A percentile compares a stretch with the other conserved stretches of the same genome.
Evolutionary conservation across 2,329 filamentous ascomycete genomes (phyloP).

Genomic region (Huntiella moniliformis): DNA sequence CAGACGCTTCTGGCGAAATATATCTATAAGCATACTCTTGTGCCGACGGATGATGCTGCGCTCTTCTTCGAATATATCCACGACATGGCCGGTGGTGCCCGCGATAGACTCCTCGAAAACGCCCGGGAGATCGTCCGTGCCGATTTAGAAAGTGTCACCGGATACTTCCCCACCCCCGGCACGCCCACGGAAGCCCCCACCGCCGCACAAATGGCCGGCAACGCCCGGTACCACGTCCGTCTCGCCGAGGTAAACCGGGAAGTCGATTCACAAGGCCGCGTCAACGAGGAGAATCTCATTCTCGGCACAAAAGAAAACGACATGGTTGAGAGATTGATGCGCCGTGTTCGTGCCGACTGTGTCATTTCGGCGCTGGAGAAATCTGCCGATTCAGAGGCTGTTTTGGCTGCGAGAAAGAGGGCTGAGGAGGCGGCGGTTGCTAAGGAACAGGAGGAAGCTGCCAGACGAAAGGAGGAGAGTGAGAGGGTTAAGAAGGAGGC

Average conservation of each 20-base stretch:
- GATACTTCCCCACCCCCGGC: constrained; percentile 18
- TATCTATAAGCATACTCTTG: constrained; percentile 50
- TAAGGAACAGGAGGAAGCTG: not conserved
- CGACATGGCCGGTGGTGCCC: constrained; percentile 57
- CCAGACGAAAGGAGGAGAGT: too few species aligned
- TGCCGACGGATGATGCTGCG: constrained; percentile 51
- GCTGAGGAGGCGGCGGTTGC: constrained; percentile 13
- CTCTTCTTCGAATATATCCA: constrained; percentile 60
- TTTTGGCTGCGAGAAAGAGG: not conserved
- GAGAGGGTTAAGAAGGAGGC: not conserved
- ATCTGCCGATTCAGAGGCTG: constrained; percentile 21
- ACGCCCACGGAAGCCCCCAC: constrained; percentile 6
- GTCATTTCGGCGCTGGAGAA: constrained; percentile 37
- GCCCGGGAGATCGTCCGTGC: constrained; percentile 42
- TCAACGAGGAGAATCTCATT: constrained; percentile 32
- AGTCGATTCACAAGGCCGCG: constrained; percentile 21
- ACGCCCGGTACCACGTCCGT: constrained; percentile 30
- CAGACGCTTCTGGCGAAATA: constrained; percentile 75
- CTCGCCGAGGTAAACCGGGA: constrained; percentile 36
- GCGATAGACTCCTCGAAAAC: constrained; percentile 47
- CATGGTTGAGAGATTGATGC: constrained; percentile 36
- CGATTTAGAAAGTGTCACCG: constrained; percentile 33
- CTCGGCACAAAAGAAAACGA: constrained; percentile 19
- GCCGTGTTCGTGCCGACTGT: constrained; percentile 43
- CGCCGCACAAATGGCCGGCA: constrained; percentile 13